Base-by-base conservation (phyloP, 495 filamentous ascomycete species). In the Aspergillus affinis region DNA sequence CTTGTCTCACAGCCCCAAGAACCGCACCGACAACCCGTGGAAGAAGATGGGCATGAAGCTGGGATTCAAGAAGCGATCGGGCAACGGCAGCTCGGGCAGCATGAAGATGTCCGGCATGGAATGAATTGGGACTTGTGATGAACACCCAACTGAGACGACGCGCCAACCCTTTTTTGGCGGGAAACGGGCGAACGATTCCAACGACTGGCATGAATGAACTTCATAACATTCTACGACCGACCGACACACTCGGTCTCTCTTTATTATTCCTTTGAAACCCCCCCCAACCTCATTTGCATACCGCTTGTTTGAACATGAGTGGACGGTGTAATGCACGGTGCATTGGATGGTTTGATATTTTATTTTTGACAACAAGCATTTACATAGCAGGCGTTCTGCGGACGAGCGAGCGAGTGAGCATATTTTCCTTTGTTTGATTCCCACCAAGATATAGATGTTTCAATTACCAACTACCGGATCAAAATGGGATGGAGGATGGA, bases 41-140 rank as follows among this genome's bases (percentile, higher is more conserved):
- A 94, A 91, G 78, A 93, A 91, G 75, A 88, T 93, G 84, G 85
- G 88, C 10, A 86, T 85, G 54, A 90, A 88, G 72, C 72, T 95
- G 23, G 88, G 89, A 4, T 85, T 90, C 68, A 84, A 85, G 60
- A 86, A 84, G 69, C 86, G 83, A 58, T 77, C 78, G 6, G 69
- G 70, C 32, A 61, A 61, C 6, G 63, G 68, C 17, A 74, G 71
- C 53, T 63, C 68, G 21, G 66, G 60, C 53, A 71, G 65, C 55
- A 69, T 73, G 30, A 73, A 67, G 62, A 61, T 73, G 18, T 54
- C 72, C 19, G 69, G 72, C 36, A 51, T 71, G 51, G 75, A 75
- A 30, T 20, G 9, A 12, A 36, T 57, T 19, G 13, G 23, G 12
- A 45, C 23, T 19, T 15, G 27, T 46, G 26, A 57, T 29, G 23